A percentile compares a stretch with the other conserved stretches of the same genome.
Conservation (phyloP, 2,329 filamentous ascomycete species). For the Penicillium psychrosexuale region DNA sequence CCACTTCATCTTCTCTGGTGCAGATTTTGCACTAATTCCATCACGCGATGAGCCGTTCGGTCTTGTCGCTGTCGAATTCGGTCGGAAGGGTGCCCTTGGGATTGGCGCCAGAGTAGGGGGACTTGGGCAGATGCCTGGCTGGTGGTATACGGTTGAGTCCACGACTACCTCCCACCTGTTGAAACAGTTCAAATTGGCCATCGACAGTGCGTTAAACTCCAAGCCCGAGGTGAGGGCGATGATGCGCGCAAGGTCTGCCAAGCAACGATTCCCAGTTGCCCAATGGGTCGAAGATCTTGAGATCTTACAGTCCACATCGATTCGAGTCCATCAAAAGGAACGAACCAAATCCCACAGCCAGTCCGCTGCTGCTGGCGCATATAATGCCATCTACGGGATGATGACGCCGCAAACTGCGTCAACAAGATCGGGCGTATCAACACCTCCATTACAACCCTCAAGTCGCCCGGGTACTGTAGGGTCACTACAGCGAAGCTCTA, state of each 20-base stretch:
- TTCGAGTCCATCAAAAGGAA: conserved; percentile 54
- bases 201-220: conserved; percentile 59
- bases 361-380: conserved; percentile 37
- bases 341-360: conserved; percentile 31
- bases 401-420: conserved; percentile 28
- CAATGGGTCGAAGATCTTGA: conserved; percentile 66
- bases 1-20: conserved; percentile 65
- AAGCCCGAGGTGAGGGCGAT: conserved; percentile 55
- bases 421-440: conserved; percentile 22
- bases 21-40: conserved; percentile 66
- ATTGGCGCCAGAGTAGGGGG: conserved; percentile 65
- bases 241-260: conserved; percentile 64
- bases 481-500: conserved; percentile 39
- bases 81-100: conserved; percentile 64
- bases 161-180: conserved; percentile 61
- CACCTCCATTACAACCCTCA: conserved; percentile 35
- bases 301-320: conserved; percentile 59
- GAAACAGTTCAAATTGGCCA: conserved; percentile 63
- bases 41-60: conserved; percentile 68
- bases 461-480: conserved; percentile 34
- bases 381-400: conserved; percentile 42
- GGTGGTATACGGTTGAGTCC: conserved; percentile 68
- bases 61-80: conserved; percentile 66
- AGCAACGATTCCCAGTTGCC: conserved; percentile 64
- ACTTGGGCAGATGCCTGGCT: conserved; percentile 68